These are phyloP conservation scores for Peniophora sp. DNA, from an alignment of 1,284 basidiomycete species.

Conservation along the genomic window DNA sequence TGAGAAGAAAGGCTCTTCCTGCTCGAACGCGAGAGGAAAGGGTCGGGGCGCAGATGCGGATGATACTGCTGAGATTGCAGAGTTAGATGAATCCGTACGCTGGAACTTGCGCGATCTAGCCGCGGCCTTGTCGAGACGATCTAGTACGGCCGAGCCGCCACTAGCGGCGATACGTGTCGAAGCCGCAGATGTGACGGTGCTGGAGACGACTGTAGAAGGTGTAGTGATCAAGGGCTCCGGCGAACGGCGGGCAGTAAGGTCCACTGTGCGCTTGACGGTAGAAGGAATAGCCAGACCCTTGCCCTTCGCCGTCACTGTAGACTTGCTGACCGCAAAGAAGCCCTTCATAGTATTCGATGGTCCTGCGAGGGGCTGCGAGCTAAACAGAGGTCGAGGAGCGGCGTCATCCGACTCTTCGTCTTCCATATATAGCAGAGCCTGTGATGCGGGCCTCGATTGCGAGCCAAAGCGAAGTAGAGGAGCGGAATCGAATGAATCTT, in stretches of 20 bases:
- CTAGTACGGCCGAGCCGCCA: neutral
- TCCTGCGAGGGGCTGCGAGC: neutral
- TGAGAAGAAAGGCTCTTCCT: neutral
- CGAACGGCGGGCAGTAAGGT: neutral
- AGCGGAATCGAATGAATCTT: too few relatives aligned
- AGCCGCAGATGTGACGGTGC: neutral
- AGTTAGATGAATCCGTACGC: neutral
- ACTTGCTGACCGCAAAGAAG: conserved; percentile 7
- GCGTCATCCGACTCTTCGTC: neutral
- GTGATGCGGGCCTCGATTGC: too few relatives aligned
- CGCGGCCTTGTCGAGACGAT: neutral
- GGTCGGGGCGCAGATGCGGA: conserved; percentile 9
- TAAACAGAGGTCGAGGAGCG: neutral
- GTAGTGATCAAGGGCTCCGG: neutral
- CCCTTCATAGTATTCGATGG: conserved; percentile 2
- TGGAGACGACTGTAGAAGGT: neutral
- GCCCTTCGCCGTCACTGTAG: neutral
- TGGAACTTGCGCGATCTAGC: neutral
- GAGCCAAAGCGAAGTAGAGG: too few relatives aligned
- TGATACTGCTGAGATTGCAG: neutral
- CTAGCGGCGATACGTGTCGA: neutral
- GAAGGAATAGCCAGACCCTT: neutral
- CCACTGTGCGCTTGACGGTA: neutral
- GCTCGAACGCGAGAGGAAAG: conserved; percentile 16
- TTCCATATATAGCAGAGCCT: too few relatives aligned